Base-by-base conservation (phyloP, 2,329 filamentous ascomycete species). In the Fusarium camptoceras region DNA sequence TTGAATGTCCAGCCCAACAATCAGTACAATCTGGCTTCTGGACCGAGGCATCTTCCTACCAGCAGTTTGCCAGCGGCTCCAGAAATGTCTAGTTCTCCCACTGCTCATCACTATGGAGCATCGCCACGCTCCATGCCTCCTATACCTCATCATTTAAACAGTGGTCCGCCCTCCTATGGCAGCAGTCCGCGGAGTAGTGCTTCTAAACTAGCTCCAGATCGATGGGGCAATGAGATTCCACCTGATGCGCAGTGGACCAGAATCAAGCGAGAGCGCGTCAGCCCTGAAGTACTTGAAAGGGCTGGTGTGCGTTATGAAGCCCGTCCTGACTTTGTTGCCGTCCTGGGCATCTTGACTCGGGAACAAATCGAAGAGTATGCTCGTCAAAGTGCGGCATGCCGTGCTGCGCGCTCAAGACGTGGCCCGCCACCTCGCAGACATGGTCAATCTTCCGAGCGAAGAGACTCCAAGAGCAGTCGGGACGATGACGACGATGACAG, bases 301-400 rank as follows among this genome's bases (percentile, higher is more conserved):
- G 86, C 87, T 6, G 83, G 86, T 15, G 82, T 88, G 24, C 84
- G 88, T 12, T 90, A 88, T 71, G 88, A 90, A 75, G 88, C 88
- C 12, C 82, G 86, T 2, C 87, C 87, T 0, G 83, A 86, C 2
- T 90, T 87, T 62, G 87, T 90, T 84, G 88, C 88, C 15, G 78
- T 91, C 6, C 81, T 91, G 0, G 89, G 89, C 7, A 80, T 84
- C 16, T 79, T 90, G 5, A 80, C 80, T 3, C 82, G 81, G 2
- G 83, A 86, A 15, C 76, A 90, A 44, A 84, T 91, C 41, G 79
- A 80, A 22, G 80, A 85, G 9, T 86, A 83, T 58, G 87, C 87
- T 3, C 81, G 81, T 6, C 79, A 82, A 54, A 88, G 83, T 41
- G 80, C 80, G 11, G 83, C 85, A 28, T 82, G 83, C 8, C 82